phyloP scores from a whole-genome alignment of 352 stramenopile genomes.

The Pythium grandisporangium region DNA sequence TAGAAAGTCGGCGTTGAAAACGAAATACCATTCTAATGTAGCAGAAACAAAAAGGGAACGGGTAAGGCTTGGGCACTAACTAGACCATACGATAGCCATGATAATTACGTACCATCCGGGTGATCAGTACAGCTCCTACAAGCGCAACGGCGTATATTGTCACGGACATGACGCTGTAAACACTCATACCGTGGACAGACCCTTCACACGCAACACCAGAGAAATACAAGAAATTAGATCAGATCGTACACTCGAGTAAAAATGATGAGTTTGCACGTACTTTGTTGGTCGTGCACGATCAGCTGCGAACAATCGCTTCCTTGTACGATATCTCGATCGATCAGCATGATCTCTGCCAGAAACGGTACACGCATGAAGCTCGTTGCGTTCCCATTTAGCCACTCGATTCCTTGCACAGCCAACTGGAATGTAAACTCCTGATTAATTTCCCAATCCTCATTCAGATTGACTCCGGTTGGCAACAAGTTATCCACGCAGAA shows the following conservation, averaged over 20 bases:
- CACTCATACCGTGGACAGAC: conserved; percentile 47
- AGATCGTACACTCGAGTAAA: too few relatives aligned
- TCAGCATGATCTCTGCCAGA: conserved; percentile 52
- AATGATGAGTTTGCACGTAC: too few relatives aligned
- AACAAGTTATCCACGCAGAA: conserved; percentile 68
- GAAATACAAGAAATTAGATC: too few relatives aligned
- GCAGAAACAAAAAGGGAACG: too few relatives aligned
- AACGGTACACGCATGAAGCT: conserved; percentile 25
- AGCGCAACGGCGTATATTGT: conserved; percentile 73
- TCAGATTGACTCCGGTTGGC: conserved; percentile 41
- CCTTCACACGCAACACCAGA: too few relatives aligned
- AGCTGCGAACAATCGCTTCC: conserved; percentile 64
- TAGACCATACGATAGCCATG: background rate
- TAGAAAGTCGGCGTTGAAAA: conserved; percentile 73
- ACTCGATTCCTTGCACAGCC: conserved; percentile 43
- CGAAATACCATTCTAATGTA: conserved; percentile 76
- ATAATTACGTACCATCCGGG: conserved; percentile 47
- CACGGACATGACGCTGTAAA: conserved; percentile 85
- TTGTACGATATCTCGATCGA: conserved; percentile 36
- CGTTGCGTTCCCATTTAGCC: conserved; percentile 12
- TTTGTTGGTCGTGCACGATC: conserved; percentile 46
- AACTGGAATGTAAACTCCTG: conserved; percentile 70
- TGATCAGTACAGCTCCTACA: conserved; percentile 66
- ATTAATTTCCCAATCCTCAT: conserved; percentile 60
- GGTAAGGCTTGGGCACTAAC: too few relatives aligned